phyloP scores from a whole-genome alignment of 306 rosid genomes.

The Inga leiocalycina region DNA sequence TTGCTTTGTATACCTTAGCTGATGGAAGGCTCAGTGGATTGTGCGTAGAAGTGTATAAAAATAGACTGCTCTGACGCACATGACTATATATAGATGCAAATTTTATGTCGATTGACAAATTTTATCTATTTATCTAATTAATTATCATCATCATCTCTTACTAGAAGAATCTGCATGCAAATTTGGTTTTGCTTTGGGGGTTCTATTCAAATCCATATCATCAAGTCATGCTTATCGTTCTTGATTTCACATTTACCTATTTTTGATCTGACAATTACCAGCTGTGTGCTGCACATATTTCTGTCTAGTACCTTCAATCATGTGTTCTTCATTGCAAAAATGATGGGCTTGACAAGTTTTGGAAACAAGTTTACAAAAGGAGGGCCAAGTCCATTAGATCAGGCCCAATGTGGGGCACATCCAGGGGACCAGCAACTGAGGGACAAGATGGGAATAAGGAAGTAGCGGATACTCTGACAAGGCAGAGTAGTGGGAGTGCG shows the following conservation, averaged over 20 bases:
- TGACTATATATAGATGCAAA: not conserved
- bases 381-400: too few relatives aligned
- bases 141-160: not conserved
- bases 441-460: too few relatives aligned
- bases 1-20: not conserved
- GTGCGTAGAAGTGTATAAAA: not conserved
- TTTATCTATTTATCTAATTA: too few relatives aligned
- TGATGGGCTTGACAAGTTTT: too few relatives aligned
- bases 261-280: not conserved
- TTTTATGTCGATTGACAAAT: not conserved
- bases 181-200: not conserved
- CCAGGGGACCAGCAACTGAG: too few relatives aligned
- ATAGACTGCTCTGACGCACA: not conserved
- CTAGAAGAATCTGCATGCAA: not conserved
- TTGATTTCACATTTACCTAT: not conserved
- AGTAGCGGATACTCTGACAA: too few relatives aligned
- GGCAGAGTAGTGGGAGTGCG: too few relatives aligned
- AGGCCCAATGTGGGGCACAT: too few relatives aligned
- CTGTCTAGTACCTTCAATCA: not conserved
- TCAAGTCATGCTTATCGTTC: not conserved
- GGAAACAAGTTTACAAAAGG: too few relatives aligned
- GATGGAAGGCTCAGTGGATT: not conserved
- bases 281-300: not conserved
- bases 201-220: not conserved
- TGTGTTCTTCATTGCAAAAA: not conserved